Evolutionary conservation across 2,329 filamentous ascomycete species (phyloP).

Genomic region (Colletotrichum chrysophilum): DNA sequence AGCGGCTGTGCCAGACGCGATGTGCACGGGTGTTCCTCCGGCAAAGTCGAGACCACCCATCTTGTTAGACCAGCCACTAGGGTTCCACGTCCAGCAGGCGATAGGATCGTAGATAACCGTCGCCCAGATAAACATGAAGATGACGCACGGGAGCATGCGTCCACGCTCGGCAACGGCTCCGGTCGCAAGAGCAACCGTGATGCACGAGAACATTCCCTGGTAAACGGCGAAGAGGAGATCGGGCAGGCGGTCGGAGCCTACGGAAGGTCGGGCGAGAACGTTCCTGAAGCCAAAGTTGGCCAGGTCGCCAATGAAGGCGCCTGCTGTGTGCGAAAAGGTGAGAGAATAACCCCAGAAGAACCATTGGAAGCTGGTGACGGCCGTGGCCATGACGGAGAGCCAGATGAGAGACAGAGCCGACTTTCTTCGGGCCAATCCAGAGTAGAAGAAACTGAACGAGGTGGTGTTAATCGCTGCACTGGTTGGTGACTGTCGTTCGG

Average conservation of each 20-base stretch:
- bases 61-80: slow-evolving; percentile 77
- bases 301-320: slow-evolving; percentile 78
- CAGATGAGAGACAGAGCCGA: slow-evolving; percentile 89
- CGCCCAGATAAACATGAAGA: slow-evolving; percentile 94
- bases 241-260: slow-evolving; percentile 75
- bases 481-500: background rate
- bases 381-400: slow-evolving; percentile 87
- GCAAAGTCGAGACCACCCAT: slow-evolving; percentile 89
- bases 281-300: slow-evolving; percentile 80
- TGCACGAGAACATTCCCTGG: slow-evolving; percentile 86
- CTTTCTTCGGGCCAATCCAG: slow-evolving; percentile 85
- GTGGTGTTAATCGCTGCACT: background rate
- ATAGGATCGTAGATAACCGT: slow-evolving; percentile 92
- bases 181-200: slow-evolving; percentile 84
- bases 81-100: slow-evolving; percentile 95
- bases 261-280: slow-evolving; percentile 77
- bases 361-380: slow-evolving; percentile 89
- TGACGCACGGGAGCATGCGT: slow-evolving; percentile 83
- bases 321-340: slow-evolving; percentile 79
- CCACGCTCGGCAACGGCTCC: slow-evolving; percentile 88
- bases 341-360: slow-evolving; percentile 92
- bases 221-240: slow-evolving; percentile 87
- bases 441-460: slow-evolving; percentile 79
- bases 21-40: slow-evolving; percentile 89
- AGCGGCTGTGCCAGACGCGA: slow-evolving; percentile 81